Percentiles rank a stretch among this genome's conserved stretches.
phyloP scores from a whole-genome alignment of 2,329 filamentous ascomycete genomes.

The Colletotrichum phormii region DNA sequence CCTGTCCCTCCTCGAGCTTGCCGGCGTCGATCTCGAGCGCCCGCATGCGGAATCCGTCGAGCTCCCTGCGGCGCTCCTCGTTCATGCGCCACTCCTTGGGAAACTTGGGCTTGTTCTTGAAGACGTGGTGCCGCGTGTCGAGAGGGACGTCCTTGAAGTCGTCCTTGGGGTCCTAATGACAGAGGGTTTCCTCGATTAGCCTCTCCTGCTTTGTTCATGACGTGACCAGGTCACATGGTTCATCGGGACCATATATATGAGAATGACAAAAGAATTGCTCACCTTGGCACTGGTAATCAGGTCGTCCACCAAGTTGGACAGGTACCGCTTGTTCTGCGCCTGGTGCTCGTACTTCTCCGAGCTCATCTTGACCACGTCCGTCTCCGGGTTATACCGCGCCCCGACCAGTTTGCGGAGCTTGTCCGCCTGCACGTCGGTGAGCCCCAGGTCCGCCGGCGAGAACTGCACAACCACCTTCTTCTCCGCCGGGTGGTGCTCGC shows the following conservation, averaged over 20 bases:
- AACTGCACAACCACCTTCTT: constrained; percentile 97
- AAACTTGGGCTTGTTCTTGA: constrained; percentile 76
- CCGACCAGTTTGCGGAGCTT: constrained; percentile 93
- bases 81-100: constrained; percentile 88
- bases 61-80: constrained; percentile 71
- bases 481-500: constrained; percentile 90
- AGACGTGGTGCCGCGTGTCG: constrained; percentile 86
- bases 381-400: constrained; percentile 87
- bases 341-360: constrained; percentile 89
- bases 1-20: constrained; percentile 62
- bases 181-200: too few species aligned
- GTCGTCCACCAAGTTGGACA: constrained; percentile 80
- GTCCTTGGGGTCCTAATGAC: constrained; percentile 74
- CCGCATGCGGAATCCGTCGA: constrained; percentile 70
- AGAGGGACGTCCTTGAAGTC: constrained; percentile 90
- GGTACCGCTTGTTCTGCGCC: constrained; percentile 96
- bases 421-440: constrained; percentile 74
- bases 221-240: background rate
- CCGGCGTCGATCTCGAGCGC: constrained; percentile 64
- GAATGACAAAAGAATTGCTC: constrained; percentile 36
- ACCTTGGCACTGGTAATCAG: constrained; percentile 81
- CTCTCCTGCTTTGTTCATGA: too few species aligned
- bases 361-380: constrained; percentile 86
- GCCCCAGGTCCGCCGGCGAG: constrained; percentile 76
- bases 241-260: background rate